Evolutionary conservation across 2,329 filamentous ascomycete genomes (phyloP), one percentile per base, ranked within the genome.

Genomic region (Gnomoniopsis sp.): DNA sequence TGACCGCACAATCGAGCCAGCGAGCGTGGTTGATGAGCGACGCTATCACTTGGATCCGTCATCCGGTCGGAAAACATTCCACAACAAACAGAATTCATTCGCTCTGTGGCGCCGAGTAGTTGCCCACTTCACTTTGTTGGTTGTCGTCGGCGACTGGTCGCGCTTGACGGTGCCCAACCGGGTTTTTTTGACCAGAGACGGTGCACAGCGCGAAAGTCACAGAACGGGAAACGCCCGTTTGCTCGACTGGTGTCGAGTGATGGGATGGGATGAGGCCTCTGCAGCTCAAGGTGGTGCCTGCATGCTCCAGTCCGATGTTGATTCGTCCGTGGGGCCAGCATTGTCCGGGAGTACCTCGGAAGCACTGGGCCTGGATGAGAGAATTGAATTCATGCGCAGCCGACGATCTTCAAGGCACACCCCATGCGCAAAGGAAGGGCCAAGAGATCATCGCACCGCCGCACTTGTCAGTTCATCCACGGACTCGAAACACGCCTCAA

Each of bases 1-100:
- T 64, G 58, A 59, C 64, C 64, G 64, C 59, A 64, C 56, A 62
- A 62, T 59, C 49, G 55, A 61, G 50, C 41, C 38, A 41, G 38
- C 38, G 26, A 41, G 38, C 38, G 38, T 41, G 12, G n/a, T 52
- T 41, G 54, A 55, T 46, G 47, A 33, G 30, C 50, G 47, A 33
- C 12, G 21, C 26, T 47, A 34, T 57, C 55, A 50, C 58, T 50
- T 30, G 4, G 4, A 30, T 30, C 26, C 26, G 26, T 4, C 56
- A 46, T 47, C 17, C 34, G 46, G 54, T 53, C 51, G 47, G 52
- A 22, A 38, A 26, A 33, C 43, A 41, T 52, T 22, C 55, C 36
- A 48, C 55, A 30, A 30, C 49, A 51, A 49, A 23, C 50, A 17
- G 34, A 55, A 51, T 43, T 34, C 58, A 60, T 62, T 58, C 60